A percentile compares a stretch with the other conserved stretches of the same genome.
Evolutionary conservation across 192 early-diverging fungal species (phyloP).

Genomic region (Backusella luteola): DNA sequence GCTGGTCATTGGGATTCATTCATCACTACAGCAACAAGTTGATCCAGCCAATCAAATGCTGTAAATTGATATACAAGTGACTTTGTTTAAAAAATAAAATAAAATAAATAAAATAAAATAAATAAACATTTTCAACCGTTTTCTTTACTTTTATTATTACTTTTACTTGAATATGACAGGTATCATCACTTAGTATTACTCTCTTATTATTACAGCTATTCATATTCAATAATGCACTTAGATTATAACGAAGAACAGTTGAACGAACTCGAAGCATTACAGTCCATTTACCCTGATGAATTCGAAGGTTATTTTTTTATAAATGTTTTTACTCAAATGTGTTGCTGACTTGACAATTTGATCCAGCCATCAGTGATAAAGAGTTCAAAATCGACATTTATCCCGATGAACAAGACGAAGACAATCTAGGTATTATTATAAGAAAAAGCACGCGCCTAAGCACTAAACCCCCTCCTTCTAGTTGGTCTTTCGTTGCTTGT

Average conservation of each 20-base stretch:
- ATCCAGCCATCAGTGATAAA: slow-evolving; percentile 27
- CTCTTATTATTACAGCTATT: background rate
- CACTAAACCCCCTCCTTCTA: background rate
- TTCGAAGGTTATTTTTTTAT: slow-evolving; percentile 47
- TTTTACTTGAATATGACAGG: background rate
- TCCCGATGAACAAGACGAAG: slow-evolving; percentile 65
- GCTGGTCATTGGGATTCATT: slow-evolving; percentile 11
- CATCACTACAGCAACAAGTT: background rate
- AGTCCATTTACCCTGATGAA: slow-evolving; percentile 82
- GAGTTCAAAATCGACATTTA: slow-evolving; percentile 60
- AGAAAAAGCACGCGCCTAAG: background rate
- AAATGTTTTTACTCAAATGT: background rate
- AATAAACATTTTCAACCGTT: background rate
- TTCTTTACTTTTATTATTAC: background rate
- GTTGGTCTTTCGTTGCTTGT: slow-evolving; percentile 51
- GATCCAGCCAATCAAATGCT: background rate
- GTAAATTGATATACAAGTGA: background rate
- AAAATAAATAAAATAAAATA: background rate
- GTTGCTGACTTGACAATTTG: background rate
- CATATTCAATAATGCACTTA: background rate
- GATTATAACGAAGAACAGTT: slow-evolving; percentile 79
- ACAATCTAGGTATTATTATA: slow-evolving; percentile 42
- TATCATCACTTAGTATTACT: background rate
- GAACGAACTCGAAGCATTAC: slow-evolving; percentile 76
- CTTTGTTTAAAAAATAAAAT: background rate